Percentiles rank a stretch among this genome's conserved stretches.
phyloP scores from a whole-genome alignment of 768 basidiomycete species.

The Tylopilus intermedius region DNA sequence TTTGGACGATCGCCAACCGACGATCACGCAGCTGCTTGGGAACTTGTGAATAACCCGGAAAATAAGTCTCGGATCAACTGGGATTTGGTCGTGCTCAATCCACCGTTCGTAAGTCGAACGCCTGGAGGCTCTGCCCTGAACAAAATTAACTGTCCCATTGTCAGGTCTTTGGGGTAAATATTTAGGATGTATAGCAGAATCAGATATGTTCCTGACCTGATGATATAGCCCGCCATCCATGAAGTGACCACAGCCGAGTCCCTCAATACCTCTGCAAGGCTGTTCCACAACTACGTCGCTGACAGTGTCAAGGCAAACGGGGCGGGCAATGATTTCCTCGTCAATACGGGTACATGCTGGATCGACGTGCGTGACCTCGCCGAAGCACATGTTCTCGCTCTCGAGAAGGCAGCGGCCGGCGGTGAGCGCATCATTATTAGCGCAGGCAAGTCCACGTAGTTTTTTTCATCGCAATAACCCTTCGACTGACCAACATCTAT shows the following conservation, averaged over 20 bases:
- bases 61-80: constrained; percentile 32
- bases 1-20: neutral
- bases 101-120: constrained; percentile 32
- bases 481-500: constrained; percentile 3
- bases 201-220: neutral
- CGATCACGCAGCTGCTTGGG: constrained; percentile 42
- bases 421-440: constrained; percentile 54
- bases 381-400: constrained; percentile 46
- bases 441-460: constrained; percentile 21
- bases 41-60: constrained; percentile 30
- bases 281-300: constrained; percentile 33
- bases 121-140: no score
- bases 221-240: constrained; percentile 38
- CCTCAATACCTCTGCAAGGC: constrained; percentile 38
- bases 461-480: no score
- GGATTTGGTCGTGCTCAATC: constrained; percentile 38
- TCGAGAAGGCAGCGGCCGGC: constrained; percentile 48
- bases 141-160: neutral
- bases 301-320: constrained; percentile 17
- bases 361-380: constrained; percentile 56
- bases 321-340: constrained; percentile 23
- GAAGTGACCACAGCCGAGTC: constrained; percentile 31
- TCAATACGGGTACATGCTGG: constrained; percentile 30
- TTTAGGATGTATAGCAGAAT: neutral
- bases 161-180: constrained; percentile 29